Evolutionary conservation across 805 yeast genomes (phyloP).

Genomic region (Sporopachydermia lactativora): DNA sequence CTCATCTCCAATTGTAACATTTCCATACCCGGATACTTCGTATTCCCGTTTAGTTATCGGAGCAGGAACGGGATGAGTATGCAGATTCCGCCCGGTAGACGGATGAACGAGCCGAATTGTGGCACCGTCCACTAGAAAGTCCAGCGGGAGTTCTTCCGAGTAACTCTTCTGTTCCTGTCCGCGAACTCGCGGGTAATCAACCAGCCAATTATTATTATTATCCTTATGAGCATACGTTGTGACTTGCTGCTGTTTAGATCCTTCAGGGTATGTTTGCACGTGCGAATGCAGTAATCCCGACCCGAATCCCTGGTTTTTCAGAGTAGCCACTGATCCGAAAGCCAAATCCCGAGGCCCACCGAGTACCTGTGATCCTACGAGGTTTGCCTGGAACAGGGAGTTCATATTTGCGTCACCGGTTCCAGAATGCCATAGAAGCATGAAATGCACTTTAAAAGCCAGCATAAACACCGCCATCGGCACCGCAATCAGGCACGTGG

Average conservation of each 20-base stretch:
- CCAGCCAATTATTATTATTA: constrained; percentile 67
- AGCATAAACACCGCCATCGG: constrained; percentile 59
- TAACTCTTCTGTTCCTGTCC: constrained; percentile 14
- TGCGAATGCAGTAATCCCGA: constrained; percentile 83
- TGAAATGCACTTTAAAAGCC: constrained; percentile 73
- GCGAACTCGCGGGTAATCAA: constrained; percentile 42
- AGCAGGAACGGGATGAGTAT: constrained; percentile 69
- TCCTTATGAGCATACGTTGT: constrained; percentile 90
- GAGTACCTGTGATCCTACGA: constrained; percentile 50
- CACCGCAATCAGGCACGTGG: constrained; percentile 47
- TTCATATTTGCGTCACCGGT: constrained; percentile 90
- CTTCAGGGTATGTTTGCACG: constrained; percentile 72
- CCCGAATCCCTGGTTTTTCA: constrained; percentile 57
- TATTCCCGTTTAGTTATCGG: constrained; percentile 50
- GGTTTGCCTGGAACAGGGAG: constrained; percentile 78
- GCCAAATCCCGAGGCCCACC: constrained; percentile 57
- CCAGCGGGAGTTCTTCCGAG: constrained; percentile 16
- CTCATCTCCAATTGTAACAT: constrained; percentile 51
- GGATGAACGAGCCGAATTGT: constrained; percentile 60
- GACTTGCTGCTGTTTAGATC: constrained; percentile 87
- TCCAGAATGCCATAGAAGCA: constrained; percentile 64
- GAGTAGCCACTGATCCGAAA: constrained; percentile 45
- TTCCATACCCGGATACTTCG: constrained; percentile 88
- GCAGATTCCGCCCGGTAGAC: constrained; percentile 58
- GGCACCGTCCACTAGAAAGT: constrained; percentile 43